Base-by-base conservation (phyloP, 176 grass and related monocot genomes). In the Cenchrus purpureus region DNA sequence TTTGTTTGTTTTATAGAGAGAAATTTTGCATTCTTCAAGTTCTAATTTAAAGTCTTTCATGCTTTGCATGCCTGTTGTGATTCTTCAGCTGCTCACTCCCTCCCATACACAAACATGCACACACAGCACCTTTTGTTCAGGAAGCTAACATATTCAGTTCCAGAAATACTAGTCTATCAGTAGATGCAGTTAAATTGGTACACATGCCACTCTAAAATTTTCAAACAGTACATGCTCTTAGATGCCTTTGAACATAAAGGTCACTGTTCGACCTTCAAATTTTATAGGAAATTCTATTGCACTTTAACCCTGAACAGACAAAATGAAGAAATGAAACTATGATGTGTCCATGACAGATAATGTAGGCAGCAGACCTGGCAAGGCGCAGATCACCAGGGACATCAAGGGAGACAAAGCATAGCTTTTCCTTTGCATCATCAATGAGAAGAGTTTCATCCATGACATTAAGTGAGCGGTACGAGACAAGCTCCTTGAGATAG, bases 371-470 rank as follows among this genome's bases (percentile, higher is more conserved):
- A 52, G 12, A 98, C 95, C 90, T 98, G 74, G 93, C 93, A 17
- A 95, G 81, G 53, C 8, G 66, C 65, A 95, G 96, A 81, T 98
- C 96, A 12, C 78, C 80, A 73, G 91, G 83, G 8, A 95, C 84
- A 81, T 95, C 93, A 29, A 98, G 93, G 55, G 96, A 98, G 69
- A 98, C 90, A 65, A 95, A 95, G 81, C 96, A 98, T 58, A 98
- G 84, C 81, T 92, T 90, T 92, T 98, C 93, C 86, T 98, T 98
- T 74, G 93, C 96, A 78, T 98, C 87, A 53, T 98, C 96, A 76
- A 98, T 92, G 77, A 95, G 91, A 58, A 98, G 87, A 55, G 93
- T 94, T 84, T 98, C 93, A 56, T 95, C 96, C 96, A 92, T 95
- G 55, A 98, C 91, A 83, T 98, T 98, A 83, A 98, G 89, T 15